Evolutionary conservation across 2,329 filamentous ascomycete species (phyloP), one percentile per base, ranked within the genome.

Genomic region (Pseudopithomyces chartarum): DNA sequence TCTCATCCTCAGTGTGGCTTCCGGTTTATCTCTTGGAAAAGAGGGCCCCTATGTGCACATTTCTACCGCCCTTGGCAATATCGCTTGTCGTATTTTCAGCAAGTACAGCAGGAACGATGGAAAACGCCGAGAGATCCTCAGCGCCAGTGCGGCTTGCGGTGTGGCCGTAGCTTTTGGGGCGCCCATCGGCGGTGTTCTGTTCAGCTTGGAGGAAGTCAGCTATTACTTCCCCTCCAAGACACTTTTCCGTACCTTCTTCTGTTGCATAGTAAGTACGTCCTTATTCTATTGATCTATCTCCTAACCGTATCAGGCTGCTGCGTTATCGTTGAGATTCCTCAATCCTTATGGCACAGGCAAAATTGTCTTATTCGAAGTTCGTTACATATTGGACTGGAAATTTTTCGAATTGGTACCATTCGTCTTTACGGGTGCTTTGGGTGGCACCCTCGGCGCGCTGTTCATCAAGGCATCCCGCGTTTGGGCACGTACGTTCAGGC

Each of bases 201-300:
- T 98, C 76, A 92, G 92, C 33, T 78, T 98, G 29, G 95, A 99
- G 76, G 95, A 98, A 82, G 93, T 98, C 60, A 88, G 91, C 65
- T 98, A 98, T 76, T 98, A 98, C 76, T 98, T 98, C 74, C 94
- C 95, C 0, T 92, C 94, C 6, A 98, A 99, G 79, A 98, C 94
- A 0, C 84, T 99, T 8, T 99, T 99, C 80, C 84, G 95, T 52
- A 98, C 95, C 0, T 99, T 99, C 76, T 98, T 98, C 78, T 98
- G 94, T 80, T 98, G 94, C 76, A 98, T 98, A 66, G 89, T 90
- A 74, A 72, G 79, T 76, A 23, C 51, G 3, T 13, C 13, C 42
- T 38, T 39, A 2, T 3, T 5, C 6, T 26, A 57, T 46, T 56
- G 40, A 23, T 8, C 42, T 19, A 32, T 17, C 40, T 8, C 36